Conservation (phyloP, 2,329 filamentous ascomycete species). For the Fusarium euwallaceae region DNA sequence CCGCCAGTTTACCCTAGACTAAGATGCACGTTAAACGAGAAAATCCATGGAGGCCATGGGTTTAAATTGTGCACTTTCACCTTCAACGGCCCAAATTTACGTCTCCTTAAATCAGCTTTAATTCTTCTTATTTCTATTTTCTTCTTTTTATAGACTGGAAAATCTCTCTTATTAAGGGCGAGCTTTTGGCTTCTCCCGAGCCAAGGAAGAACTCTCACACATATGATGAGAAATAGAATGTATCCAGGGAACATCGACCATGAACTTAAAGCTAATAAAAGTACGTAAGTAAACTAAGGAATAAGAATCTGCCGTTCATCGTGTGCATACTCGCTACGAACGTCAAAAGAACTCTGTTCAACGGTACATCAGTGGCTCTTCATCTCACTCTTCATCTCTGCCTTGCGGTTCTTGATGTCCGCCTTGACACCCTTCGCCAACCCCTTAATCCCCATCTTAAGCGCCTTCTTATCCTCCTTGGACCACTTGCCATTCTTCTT, state of each 20-base stretch:
- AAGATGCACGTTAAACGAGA: not conserved
- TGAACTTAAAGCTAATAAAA: not conserved
- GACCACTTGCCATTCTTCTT: slow-evolving; percentile 31
- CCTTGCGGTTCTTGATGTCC: slow-evolving; percentile 10
- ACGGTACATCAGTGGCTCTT: not conserved
- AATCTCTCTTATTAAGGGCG: too few relatives aligned
- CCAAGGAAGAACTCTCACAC: not conserved
- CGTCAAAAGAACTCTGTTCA: not conserved
- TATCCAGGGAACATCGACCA: not conserved
- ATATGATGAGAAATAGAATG: not conserved
- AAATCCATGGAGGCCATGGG: not conserved
- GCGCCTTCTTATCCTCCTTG: slow-evolving; percentile 33
- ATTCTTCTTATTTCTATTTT: too few relatives aligned
- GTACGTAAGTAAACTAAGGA: not conserved
- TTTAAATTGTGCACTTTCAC: not conserved
- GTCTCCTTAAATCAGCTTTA: not conserved
- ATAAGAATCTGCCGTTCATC: not conserved
- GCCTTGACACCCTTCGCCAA: slow-evolving; percentile 21
- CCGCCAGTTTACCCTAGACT: not conserved
- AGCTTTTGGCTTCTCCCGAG: not conserved
- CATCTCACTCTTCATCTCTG: not conserved
- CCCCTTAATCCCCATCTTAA: slow-evolving; percentile 32
- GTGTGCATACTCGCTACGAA: rapidly evolving
- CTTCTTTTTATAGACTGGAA: too few relatives aligned
- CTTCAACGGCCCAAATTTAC: not conserved